Base-by-base conservation (phyloP, 495 filamentous ascomycete species). In the Podospora pseudocomata region DNA sequence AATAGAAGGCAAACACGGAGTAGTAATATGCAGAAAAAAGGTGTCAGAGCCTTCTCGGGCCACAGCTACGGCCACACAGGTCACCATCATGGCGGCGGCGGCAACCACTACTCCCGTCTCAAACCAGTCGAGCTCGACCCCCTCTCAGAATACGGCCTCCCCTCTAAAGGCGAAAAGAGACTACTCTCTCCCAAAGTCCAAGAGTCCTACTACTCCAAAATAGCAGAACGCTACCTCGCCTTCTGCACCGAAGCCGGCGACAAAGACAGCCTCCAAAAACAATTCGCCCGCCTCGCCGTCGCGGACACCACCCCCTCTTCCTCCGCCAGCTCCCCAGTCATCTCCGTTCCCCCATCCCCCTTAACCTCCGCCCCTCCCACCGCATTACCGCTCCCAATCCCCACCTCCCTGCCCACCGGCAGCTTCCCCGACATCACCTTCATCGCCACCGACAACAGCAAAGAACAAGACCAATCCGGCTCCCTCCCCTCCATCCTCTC, bases 151-250 rank as follows among this genome's bases (percentile, higher is more conserved):
- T 90, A 93, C 67, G 94, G 93, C 2, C 83, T 96, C 69, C 91
- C 91, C 19, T 96, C 93, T 0, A 97, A 96, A 73, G 94, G 94
- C 13, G 94, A 97, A 75, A 90, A 74, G 66, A 73, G 76, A 74
- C 83, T 97, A 32, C 85, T 94, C 61, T 88, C 92, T 68, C 80
- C 85, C 71, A 90, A 89, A 75, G 84, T 82, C 16, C 93, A 97
- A 77, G 88, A 94, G 77, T 78, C 84, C 39, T 97, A 96, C 84
- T 97, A 91, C 78, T 84, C 90, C 71, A 92, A 87, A 74, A 94
- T 98, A 69, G 86, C 91, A 65, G 86, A 91, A 70, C 88, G 92
- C 64, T 99, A 95, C 80, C 89, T 96, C 83, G 86, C 84, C 68
- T 95, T 97, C 78, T 95, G 92, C 80, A 90, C 90, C 57, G 77